Evolutionary conservation across 2,329 filamentous ascomycete genomes (phyloP).

Genomic region (Aspergillus sp.): DNA sequence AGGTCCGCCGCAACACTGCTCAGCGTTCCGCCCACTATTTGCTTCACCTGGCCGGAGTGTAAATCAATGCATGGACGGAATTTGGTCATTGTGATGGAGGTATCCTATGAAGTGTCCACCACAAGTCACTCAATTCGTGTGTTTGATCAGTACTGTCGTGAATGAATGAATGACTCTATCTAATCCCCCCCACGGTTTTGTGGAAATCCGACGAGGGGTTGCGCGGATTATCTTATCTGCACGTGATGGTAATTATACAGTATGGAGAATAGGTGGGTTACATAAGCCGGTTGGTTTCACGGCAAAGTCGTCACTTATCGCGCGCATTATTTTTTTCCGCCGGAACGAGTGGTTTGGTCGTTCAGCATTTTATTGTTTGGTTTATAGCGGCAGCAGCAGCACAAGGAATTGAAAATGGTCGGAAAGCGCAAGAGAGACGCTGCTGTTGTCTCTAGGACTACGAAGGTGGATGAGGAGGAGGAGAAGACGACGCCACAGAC

Average conservation of each 20-base stretch:
- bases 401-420: conserved; percentile 33
- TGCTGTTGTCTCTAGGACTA: conserved; percentile 31
- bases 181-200: conserved; percentile 15
- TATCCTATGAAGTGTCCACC: no score
- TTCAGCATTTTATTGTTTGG: not conserved
- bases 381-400: not conserved
- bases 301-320: not conserved
- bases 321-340: not conserved
- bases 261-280: conserved; percentile 6
- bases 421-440: conserved; percentile 53
- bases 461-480: conserved; percentile 21
- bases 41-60: conserved; percentile 95
- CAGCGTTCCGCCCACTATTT: conserved; percentile 94
- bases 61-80: conserved; percentile 97
- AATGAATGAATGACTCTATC: not conserved
- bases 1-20: conserved; percentile 66
- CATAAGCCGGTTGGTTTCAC: not conserved
- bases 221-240: conserved; percentile 37
- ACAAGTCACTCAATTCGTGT: no score
- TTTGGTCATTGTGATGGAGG: conserved; percentile 69
- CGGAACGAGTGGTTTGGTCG: not conserved
- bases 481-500: conserved; percentile 20
- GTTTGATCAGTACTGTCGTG: no score
- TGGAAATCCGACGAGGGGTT: conserved; percentile 21
- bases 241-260: conserved; percentile 31